A percentile compares a stretch with the other conserved stretches of the same genome.
phyloP scores from a whole-genome alignment of 352 stramenopile genomes.

The Phytophthora megakarya region DNA sequence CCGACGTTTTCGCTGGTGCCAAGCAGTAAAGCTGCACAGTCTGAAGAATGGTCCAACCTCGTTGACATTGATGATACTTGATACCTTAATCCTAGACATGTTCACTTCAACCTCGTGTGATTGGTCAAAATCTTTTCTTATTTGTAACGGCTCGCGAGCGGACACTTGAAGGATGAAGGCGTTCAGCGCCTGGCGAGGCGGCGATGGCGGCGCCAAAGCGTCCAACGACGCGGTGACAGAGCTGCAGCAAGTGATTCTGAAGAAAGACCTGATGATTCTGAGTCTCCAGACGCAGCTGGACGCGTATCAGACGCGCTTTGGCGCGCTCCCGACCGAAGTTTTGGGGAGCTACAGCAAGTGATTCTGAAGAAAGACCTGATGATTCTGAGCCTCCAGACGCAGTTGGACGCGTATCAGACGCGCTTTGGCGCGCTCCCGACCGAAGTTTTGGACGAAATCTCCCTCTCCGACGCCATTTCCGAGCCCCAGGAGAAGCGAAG shows the following conservation, averaged over 20 bases:
- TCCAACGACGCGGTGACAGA: constrained; percentile 47
- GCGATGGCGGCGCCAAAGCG: constrained; percentile 24
- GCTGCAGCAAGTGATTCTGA: constrained; percentile 76
- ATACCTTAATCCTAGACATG: constrained; percentile 29
- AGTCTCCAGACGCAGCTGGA: constrained; percentile 71
- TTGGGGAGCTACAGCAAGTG: too few relatives aligned
- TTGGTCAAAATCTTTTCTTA: constrained; percentile 9
- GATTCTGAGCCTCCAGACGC: constrained; percentile 77
- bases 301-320: constrained; percentile 61
- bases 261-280: constrained; percentile 87
- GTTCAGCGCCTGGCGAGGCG: constrained; percentile 36
- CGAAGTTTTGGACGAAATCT: constrained; percentile 34
- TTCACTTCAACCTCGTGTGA: neutral
- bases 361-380: constrained; percentile 87
- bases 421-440: constrained; percentile 57
- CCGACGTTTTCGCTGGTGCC: constrained; percentile 78
- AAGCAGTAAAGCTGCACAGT: constrained; percentile 35
- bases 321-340: constrained; percentile 45
- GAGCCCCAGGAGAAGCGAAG: constrained; percentile 21
- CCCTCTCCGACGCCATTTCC: constrained; percentile 19
- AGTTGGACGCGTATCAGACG: constrained; percentile 62
- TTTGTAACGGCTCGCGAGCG: constrained; percentile 11
- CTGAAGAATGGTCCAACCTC: neutral
- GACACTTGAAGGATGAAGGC: constrained; percentile 40
- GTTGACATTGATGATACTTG: neutral